Evolutionary conservation across 1,284 basidiomycete genomes (phyloP).

Genomic region (Meripilus lineatus): DNA sequence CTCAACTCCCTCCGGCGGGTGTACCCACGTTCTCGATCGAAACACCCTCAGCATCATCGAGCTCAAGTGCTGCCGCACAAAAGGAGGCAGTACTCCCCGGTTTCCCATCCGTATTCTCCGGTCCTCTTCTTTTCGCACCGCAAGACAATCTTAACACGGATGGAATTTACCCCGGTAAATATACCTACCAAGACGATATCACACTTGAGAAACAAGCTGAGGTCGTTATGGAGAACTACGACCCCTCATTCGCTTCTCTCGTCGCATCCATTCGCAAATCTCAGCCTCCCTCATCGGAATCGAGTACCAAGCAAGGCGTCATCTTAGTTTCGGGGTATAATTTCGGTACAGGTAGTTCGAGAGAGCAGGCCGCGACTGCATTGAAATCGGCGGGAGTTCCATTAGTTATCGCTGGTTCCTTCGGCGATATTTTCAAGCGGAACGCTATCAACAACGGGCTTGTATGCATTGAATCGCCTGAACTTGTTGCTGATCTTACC

Average conservation of each 20-base stretch:
- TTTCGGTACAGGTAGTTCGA: slow-evolving; percentile 98
- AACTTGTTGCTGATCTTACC: slow-evolving; percentile 86
- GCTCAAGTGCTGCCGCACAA: slow-evolving; percentile 23
- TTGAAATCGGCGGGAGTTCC: slow-evolving; percentile 93
- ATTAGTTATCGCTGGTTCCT: slow-evolving; percentile 92
- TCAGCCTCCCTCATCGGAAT: slow-evolving; percentile 15
- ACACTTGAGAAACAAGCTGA: slow-evolving; percentile 92
- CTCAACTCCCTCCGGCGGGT: slow-evolving; percentile 46
- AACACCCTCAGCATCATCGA: slow-evolving; percentile 27
- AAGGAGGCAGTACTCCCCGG: slow-evolving; percentile 66
- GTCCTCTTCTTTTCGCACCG: slow-evolving; percentile 86
- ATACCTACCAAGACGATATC: slow-evolving; percentile 99
- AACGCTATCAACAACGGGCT: slow-evolving; percentile 99
- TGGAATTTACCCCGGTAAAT: slow-evolving; percentile 98
- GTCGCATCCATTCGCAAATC: slow-evolving; percentile 56
- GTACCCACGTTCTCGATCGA: slow-evolving; percentile 59
- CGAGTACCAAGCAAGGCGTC: slow-evolving; percentile 43
- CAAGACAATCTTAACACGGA: slow-evolving; percentile 99
- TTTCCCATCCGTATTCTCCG: slow-evolving; percentile 83
- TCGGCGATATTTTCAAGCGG: slow-evolving; percentile 99
- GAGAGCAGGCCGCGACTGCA: slow-evolving; percentile 97
- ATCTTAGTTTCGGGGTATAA: slow-evolving; percentile 94
- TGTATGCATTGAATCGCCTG: slow-evolving; percentile 91
- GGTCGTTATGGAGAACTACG: slow-evolving; percentile 99
- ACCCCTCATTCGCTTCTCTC: slow-evolving; percentile 77